A percentile compares a stretch with the other conserved stretches of the same genome.
Conservation (phyloP, 345 rosid species). For the Corymbia maculata region DNA sequence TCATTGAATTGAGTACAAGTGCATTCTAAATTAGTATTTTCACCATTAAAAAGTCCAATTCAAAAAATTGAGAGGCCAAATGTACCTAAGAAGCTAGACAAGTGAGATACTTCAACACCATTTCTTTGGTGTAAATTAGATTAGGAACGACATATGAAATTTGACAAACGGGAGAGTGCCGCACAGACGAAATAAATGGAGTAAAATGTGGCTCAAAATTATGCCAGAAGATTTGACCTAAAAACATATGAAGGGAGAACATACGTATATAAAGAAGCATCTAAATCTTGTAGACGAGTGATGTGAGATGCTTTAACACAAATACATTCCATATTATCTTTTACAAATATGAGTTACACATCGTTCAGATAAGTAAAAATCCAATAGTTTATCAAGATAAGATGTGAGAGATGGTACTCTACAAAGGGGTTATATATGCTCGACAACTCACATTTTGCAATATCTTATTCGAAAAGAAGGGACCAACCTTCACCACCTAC, state of each 20-base stretch:
- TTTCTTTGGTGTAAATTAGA: no score
- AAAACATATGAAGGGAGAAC: accelerated
- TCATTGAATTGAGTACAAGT: not conserved
- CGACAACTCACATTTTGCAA: not conserved
- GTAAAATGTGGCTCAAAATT: no score
- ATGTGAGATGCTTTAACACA: not conserved
- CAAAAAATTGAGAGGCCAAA: not conserved
- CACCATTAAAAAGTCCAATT: not conserved
- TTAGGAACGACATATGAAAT: no score
- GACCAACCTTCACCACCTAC: no score
- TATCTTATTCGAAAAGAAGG: not conserved
- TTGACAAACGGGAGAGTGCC: no score
- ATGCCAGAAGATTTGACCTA: no score
- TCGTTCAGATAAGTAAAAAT: not conserved
- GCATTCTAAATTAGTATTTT: not conserved
- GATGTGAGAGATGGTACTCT: not conserved
- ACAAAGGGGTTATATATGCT: not conserved
- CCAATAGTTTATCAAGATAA: not conserved
- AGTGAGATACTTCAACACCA: not conserved
- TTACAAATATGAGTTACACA: not conserved
- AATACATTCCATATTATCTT: no score
- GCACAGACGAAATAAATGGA: no score
- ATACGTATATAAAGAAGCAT: no score
- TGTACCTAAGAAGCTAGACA: no score
- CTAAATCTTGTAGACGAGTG: accelerated